phyloP scores from a whole-genome alignment of 2,329 filamentous ascomycete species.

The Colletotrichum falcatum region DNA sequence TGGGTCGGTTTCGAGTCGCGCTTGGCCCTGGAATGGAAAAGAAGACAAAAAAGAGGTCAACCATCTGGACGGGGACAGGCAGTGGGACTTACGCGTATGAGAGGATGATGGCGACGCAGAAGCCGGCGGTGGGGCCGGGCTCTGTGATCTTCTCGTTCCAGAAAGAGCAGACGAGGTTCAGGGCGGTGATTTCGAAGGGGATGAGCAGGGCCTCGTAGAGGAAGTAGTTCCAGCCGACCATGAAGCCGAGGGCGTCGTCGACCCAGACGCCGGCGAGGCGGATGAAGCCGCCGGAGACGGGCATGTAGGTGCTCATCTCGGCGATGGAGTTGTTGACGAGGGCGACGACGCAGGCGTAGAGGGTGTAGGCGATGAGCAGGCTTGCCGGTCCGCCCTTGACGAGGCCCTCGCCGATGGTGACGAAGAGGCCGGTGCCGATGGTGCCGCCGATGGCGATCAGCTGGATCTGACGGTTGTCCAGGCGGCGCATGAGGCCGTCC shows the following conservation, averaged over 20 bases:
- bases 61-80: conserved; percentile 1
- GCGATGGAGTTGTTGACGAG: conserved; percentile 54
- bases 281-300: conserved; percentile 39
- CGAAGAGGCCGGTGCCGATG: conserved; percentile 62
- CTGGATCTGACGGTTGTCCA: conserved; percentile 52
- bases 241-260: conserved; percentile 67
- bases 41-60: conserved; percentile 22
- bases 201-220: conserved; percentile 59
- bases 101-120: conserved; percentile 43
- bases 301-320: conserved; percentile 51
- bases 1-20: conserved; percentile 19
- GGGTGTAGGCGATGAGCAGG: conserved; percentile 36
- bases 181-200: conserved; percentile 47
- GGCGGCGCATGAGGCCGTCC: conserved; percentile 52
- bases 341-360: conserved; percentile 49
- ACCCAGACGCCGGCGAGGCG: conserved; percentile 54
- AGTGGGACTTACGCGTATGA: conserved; percentile 33
- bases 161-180: conserved; percentile 44
- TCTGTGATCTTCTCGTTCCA: conserved; percentile 42
- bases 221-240: conserved; percentile 72
- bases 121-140: conserved; percentile 42
- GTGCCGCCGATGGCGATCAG: conserved; percentile 62
- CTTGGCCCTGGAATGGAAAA: conserved; percentile 11
- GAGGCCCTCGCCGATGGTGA: conserved; percentile 57
- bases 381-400: conserved; percentile 38